phyloP scores from a whole-genome alignment of 1,139 yeast species.

The Yamadazyma trypodendri region DNA sequence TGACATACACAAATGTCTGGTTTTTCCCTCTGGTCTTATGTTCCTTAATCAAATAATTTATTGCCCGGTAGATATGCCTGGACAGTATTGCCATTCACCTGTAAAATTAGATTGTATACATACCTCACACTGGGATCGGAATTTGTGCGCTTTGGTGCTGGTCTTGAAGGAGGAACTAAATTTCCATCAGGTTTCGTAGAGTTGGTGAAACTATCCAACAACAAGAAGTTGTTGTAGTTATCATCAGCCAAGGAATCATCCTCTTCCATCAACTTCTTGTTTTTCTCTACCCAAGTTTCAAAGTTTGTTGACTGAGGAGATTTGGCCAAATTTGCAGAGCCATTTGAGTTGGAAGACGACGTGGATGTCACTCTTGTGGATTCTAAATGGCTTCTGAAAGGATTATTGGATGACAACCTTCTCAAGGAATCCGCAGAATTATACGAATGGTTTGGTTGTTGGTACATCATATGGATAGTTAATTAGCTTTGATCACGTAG shows the following conservation, averaged over 20 bases:
- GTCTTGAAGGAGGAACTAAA: conserved; percentile 16
- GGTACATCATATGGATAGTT: conserved; percentile 28
- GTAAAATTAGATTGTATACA: conserved; percentile 11
- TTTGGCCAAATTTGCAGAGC: conserved; percentile 14
- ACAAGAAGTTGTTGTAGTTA: conserved; percentile 13
- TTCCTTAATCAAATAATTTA: too few species aligned
- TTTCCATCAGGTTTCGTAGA: conserved; percentile 9
- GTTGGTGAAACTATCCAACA: conserved; percentile 11
- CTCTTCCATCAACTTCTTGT: conserved; percentile 41
- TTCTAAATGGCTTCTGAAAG: conserved; percentile 41
- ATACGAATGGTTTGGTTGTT: conserved; percentile 38
- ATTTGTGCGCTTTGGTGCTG: conserved; percentile 14
- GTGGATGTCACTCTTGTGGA: conserved; percentile 10
- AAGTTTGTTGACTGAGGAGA: conserved; percentile 31
- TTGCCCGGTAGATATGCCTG: too few species aligned
- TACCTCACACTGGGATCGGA: conserved; percentile 45
- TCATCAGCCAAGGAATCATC: conserved; percentile 44
- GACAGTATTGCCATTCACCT: too few species aligned
- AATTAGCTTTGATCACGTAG: too few species aligned
- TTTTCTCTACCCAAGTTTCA: conserved; percentile 53
- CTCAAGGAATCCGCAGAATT: conserved; percentile 40
- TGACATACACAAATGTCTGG: too few species aligned
- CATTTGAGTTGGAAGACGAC: conserved; percentile 13
- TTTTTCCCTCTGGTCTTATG: background rate
- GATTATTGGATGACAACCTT: conserved; percentile 58